phyloP scores from a whole-genome alignment of 2,329 filamentous ascomycete species.

The Sarocladium kiliense region DNA sequence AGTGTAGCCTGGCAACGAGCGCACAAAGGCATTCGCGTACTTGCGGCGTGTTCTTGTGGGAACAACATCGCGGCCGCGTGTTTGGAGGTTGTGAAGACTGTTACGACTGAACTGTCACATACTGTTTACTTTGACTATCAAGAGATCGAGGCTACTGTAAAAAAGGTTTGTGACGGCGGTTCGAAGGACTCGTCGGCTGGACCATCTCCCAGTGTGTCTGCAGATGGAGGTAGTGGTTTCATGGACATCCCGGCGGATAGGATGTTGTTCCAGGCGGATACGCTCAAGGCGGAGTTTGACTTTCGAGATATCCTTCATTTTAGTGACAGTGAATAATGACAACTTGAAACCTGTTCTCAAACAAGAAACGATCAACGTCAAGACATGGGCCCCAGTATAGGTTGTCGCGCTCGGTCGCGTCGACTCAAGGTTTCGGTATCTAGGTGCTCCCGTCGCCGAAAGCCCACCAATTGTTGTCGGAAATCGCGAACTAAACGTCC shows the following conservation, averaged over 20 bases:
- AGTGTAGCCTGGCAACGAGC: constrained; percentile 12
- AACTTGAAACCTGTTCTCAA: no score
- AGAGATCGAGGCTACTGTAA: background rate
- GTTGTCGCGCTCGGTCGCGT: no score
- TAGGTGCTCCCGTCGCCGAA: no score
- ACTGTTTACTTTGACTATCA: constrained; percentile 7
- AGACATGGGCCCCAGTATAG: no score
- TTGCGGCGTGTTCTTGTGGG: constrained; percentile 5
- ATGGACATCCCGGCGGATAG: constrained; percentile 9
- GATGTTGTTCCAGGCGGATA: constrained; percentile 11
- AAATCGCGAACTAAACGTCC: no score
- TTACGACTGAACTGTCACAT: background rate
- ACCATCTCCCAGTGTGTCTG: background rate
- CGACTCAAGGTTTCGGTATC: no score
- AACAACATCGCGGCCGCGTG: constrained; percentile 8
- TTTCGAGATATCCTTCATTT: constrained; percentile 8
- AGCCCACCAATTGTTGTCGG: no score
- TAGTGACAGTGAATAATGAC: constrained; percentile 1
- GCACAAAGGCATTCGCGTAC: constrained; percentile 5
- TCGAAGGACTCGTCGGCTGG: background rate
- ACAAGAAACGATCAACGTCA: no score
- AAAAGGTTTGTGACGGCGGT: background rate
- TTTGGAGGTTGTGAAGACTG: constrained; percentile 5
- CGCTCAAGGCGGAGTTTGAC: constrained; percentile 6
- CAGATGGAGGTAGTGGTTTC: background rate